Evolutionary conservation across 139 green algal species (phyloP).

Genomic region (Trebouxia sp.): DNA sequence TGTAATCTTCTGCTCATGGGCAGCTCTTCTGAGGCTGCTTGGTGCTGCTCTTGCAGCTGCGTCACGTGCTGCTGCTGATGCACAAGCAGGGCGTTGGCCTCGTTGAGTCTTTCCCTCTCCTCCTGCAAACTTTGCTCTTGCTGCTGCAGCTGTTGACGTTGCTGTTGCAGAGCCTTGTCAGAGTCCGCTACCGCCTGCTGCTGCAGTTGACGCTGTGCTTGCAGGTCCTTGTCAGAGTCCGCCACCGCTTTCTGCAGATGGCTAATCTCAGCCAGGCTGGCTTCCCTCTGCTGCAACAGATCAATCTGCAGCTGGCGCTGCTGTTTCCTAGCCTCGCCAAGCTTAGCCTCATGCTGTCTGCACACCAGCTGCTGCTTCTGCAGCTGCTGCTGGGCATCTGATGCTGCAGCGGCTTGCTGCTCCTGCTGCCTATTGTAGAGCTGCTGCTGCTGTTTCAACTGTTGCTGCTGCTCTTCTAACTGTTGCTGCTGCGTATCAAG

Average conservation of each 20-base stretch:
- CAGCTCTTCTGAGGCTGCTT: background rate
- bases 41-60: background rate
- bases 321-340: constrained; percentile 4
- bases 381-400: background rate
- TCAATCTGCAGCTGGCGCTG: background rate
- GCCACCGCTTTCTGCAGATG: background rate
- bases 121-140: background rate
- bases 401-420: background rate
- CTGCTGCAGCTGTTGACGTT: background rate
- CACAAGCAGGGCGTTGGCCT: background rate
- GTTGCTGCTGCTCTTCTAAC: background rate
- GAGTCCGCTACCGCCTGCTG: background rate
- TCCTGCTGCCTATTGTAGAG: background rate
- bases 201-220: background rate
- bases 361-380: constrained; percentile 4
- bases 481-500: background rate
- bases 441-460: background rate
- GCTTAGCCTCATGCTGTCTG: background rate
- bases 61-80: background rate
- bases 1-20: background rate
- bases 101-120: background rate
- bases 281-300: background rate
- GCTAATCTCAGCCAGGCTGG: background rate
- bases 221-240: background rate
- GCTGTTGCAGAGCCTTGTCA: background rate